Base-by-base conservation (phyloP, 495 filamentous ascomycete genomes). In the Aspergillus avenaceus region DNA sequence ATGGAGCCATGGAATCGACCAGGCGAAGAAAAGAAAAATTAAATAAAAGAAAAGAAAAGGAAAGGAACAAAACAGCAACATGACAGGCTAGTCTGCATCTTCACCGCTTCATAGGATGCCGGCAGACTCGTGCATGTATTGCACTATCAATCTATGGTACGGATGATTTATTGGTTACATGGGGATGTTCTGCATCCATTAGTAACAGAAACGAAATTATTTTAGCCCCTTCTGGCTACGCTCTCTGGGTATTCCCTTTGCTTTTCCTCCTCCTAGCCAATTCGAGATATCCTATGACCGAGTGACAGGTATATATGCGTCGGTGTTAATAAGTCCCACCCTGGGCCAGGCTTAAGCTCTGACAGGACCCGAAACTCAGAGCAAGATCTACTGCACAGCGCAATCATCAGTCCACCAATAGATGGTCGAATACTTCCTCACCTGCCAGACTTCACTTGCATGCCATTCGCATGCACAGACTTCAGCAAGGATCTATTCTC, bases 331-430 rank as follows among this genome's bases (percentile, higher is more conserved):
- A 14, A 36, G 34, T 38, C 9, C 21, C 16, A 9, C 34, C 2
- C 34, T 38, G 3, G 13, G 9, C 7, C n/a, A 21, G 34, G 34
- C 16, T 38, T 38, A 38, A 36, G n/a, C 32, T 18, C 34, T 38
- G 34, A 21, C n/a, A 21, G 34, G 16, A 32, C 25, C 24, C 25
- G n/a, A 45, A n/a, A 45, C 19, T 29, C 41, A 14, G 14, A 45
- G n/a, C 23, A 16, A 28, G 42, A 45, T 45, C 42, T 31, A 45
- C 42, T 29, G 42, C 29, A 32, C 42, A 45, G 42, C 42, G 12
- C 26, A 31, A 27, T 16, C 19, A 45, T 21, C 42, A 31, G 31
- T 21, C 8, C 7, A 21, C 26, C 42, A 45, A 28, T 31, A 13
- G 21, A 21, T 9, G 7, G 26, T 8, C 14, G 21, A 19, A 5